A percentile compares a stretch with the other conserved stretches of the same genome.
Evolutionary conservation across 371 early-diverging fungal species (phyloP).

Genomic region (Chytridium lagenaria): DNA sequence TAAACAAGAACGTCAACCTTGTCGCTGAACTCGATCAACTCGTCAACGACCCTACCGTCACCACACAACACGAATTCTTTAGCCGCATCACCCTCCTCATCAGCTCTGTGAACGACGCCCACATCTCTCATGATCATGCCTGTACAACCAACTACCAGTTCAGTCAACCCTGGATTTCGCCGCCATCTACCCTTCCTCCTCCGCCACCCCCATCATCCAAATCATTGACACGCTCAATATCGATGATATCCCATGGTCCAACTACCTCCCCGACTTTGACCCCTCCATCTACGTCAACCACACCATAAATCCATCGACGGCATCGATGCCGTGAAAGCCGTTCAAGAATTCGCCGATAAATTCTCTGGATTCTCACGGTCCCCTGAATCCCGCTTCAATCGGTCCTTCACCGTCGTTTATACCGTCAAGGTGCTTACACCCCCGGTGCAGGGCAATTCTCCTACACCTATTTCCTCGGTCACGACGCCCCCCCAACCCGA

Average conservation of each 20-base stretch:
- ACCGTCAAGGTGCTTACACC: background rate
- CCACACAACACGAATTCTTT: background rate
- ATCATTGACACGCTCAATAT: no score
- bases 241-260: no score
- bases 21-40: background rate
- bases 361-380: conserved; percentile 15
- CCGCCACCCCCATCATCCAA: no score
- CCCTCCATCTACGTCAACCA: no score
- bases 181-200: no score
- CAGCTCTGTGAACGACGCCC: background rate
- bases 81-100: background rate
- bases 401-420: background rate
- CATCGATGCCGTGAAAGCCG: no score
- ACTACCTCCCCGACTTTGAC: no score
- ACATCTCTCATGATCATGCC: background rate
- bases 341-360: conserved; percentile 25
- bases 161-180: conserved; percentile 17
- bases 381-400: conserved; percentile 34
- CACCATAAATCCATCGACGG: background rate
- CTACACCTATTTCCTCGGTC: background rate
- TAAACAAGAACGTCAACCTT: background rate
- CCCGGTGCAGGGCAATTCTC: background rate
- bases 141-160: background rate
- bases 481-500: background rate
- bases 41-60: background rate